Evolutionary conservation across 2,329 filamentous ascomycete species (phyloP).

Genomic region (Teratosphaeria zuluensis): DNA sequence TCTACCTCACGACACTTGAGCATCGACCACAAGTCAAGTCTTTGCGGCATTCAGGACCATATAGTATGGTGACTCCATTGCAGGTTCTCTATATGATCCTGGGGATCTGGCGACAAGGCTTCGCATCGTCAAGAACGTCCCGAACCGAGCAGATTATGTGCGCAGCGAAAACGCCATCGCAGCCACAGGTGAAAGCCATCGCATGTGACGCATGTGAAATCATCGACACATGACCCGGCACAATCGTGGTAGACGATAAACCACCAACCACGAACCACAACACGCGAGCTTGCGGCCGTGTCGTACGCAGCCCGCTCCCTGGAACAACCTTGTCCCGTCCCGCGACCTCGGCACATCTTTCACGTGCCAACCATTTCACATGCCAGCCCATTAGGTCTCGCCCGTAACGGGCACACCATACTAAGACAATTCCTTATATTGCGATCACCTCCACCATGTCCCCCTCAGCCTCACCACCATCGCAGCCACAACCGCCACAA

Average conservation of each 20-base stretch:
- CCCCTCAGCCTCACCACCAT: background rate
- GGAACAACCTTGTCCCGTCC: background rate
- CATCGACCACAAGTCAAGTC: background rate
- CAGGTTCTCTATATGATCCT: too few species aligned
- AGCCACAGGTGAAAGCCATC: background rate
- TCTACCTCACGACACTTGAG: background rate
- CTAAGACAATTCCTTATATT: background rate
- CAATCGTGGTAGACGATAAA: background rate
- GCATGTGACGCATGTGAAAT: background rate
- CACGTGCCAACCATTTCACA: background rate
- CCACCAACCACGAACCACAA: background rate
- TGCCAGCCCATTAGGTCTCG: background rate
- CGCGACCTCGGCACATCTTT: background rate
- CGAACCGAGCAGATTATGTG: background rate
- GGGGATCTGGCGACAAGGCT: too few species aligned
- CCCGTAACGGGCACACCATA: background rate
- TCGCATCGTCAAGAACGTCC: background rate
- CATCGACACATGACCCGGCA: background rate
- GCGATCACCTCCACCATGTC: background rate
- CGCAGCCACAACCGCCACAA: constrained; percentile 2
- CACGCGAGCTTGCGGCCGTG: background rate
- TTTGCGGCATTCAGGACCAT: too few species aligned
- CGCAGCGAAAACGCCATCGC: background rate
- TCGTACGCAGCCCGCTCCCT: background rate
- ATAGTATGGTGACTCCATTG: too few species aligned